Evolutionary conservation across 1,284 basidiomycete species (phyloP).

Genomic region (Retiboletus fuscus): DNA sequence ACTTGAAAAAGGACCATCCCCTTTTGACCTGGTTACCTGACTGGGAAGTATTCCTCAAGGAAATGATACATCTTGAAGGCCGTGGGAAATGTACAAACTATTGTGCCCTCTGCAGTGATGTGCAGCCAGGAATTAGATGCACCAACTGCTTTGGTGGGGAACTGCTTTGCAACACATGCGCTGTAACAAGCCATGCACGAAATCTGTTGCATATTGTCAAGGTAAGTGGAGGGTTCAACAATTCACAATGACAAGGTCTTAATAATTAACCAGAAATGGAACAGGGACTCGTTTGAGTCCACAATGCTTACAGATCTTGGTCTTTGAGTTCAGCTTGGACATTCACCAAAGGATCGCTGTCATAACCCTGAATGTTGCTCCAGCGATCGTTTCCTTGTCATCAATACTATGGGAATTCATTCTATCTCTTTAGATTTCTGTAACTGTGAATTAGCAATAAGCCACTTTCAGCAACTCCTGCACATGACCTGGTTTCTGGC

Average conservation of each 20-base stretch:
- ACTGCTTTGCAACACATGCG: not conserved
- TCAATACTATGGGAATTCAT: conserved; percentile 18
- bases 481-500: too few relatives aligned
- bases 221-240: too few relatives aligned
- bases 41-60: too few relatives aligned
- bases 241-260: too few relatives aligned
- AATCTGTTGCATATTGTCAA: not conserved
- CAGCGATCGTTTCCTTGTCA: conserved; percentile 10
- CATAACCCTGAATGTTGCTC: not conserved
- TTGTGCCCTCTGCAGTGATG: not conserved
- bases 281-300: not conserved
- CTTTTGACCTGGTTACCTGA: too few relatives aligned
- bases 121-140: not conserved
- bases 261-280: too few relatives aligned
- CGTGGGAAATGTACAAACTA: not conserved
- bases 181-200: not conserved
- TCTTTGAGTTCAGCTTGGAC: not conserved
- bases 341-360: not conserved
- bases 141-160: not conserved
- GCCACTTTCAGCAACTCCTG: too few relatives aligned
- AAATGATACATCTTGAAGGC: too few relatives aligned
- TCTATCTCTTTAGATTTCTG: conserved; percentile 19
- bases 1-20: not conserved
- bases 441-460: conserved; percentile 9
- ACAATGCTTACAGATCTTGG: not conserved